Evolutionary conservation across 352 stramenopile genomes (phyloP).

Genomic region (Phytophthora chlamydospora): DNA sequence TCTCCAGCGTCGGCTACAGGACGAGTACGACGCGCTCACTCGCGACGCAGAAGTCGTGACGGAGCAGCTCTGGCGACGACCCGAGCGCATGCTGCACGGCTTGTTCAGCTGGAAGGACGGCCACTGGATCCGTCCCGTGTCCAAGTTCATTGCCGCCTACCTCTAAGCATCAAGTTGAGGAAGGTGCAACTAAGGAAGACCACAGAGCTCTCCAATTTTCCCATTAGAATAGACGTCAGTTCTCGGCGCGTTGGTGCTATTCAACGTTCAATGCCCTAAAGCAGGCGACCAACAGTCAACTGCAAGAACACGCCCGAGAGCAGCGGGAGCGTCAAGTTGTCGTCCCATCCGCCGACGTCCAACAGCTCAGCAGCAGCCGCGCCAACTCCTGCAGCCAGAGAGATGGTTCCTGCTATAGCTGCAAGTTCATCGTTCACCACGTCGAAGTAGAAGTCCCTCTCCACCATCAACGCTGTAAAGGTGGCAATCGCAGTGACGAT

Average conservation of each 20-base stretch:
- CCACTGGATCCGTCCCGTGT: conserved; percentile 77
- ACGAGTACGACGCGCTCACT: conserved; percentile 62
- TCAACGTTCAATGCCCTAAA: conserved; percentile 17
- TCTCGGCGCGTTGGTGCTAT: not conserved
- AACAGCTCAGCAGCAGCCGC: conserved; percentile 49
- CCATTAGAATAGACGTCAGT: conserved; percentile 34
- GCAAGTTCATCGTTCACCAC: not conserved
- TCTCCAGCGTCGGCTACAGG: conserved; percentile 51
- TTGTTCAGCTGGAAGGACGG: conserved; percentile 78
- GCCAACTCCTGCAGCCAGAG: conserved; percentile 35
- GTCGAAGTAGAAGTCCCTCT: conserved; percentile 39
- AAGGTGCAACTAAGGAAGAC: not conserved
- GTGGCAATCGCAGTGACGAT: conserved; percentile 30
- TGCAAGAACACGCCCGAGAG: conserved; percentile 50
- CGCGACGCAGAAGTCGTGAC: conserved; percentile 61
- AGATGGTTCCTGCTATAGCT: conserved; percentile 16
- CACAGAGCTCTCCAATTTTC: conserved; percentile 8
- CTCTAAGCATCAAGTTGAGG: conserved; percentile 31
- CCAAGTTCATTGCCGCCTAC: conserved; percentile 69
- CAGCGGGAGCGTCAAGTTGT: conserved; percentile 65
- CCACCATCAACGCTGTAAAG: conserved; percentile 26
- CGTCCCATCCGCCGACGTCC: conserved; percentile 56
- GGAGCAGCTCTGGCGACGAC: conserved; percentile 64
- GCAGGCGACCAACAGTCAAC: conserved; percentile 23
- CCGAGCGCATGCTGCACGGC: conserved; percentile 58